phyloP scores from a whole-genome alignment of 441 rosid genomes.

The Omphalea diandra region DNA sequence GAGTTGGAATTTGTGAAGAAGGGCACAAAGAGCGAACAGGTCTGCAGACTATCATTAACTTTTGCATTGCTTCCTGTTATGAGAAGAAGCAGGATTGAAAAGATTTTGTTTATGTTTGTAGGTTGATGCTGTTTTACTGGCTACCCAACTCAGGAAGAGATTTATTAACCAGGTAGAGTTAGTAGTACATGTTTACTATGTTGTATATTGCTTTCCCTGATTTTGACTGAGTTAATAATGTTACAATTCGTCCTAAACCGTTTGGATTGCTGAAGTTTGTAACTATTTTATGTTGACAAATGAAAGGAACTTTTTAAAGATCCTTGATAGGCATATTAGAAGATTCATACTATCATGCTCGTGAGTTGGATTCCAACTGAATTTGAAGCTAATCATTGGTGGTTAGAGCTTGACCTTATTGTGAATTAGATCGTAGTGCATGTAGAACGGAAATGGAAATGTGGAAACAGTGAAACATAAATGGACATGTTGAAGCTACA shows the following conservation, averaged over 20 bases:
- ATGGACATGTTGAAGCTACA: too few relatives aligned
- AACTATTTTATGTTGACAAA: neutral
- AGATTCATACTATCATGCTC: neutral
- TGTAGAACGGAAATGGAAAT: too few relatives aligned
- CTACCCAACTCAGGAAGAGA: conserved; percentile 79
- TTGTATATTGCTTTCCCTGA: conserved; percentile 1
- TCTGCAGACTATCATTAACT: conserved; percentile 17
- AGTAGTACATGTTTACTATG: neutral
- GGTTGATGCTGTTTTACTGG: conserved; percentile 87
- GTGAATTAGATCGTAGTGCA: neutral
- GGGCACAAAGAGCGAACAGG: conserved; percentile 88
- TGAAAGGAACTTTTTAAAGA: neutral
- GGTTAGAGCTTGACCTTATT: neutral
- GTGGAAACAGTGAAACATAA: too few relatives aligned
- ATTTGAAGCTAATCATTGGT: neutral
- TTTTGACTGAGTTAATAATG: neutral
- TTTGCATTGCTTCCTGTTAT: conserved; percentile 7
- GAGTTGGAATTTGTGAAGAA: conserved; percentile 93
- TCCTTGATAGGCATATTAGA: neutral
- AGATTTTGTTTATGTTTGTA: conserved; percentile 23
- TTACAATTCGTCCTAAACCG: neutral
- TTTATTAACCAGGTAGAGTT: conserved; percentile 65
- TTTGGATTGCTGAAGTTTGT: neutral
- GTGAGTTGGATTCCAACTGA: neutral
- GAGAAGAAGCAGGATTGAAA: conserved; percentile 10